Evolutionary conservation across 495 filamentous ascomycete genomes (phyloP).

Genomic region (Xylaria venustula): DNA sequence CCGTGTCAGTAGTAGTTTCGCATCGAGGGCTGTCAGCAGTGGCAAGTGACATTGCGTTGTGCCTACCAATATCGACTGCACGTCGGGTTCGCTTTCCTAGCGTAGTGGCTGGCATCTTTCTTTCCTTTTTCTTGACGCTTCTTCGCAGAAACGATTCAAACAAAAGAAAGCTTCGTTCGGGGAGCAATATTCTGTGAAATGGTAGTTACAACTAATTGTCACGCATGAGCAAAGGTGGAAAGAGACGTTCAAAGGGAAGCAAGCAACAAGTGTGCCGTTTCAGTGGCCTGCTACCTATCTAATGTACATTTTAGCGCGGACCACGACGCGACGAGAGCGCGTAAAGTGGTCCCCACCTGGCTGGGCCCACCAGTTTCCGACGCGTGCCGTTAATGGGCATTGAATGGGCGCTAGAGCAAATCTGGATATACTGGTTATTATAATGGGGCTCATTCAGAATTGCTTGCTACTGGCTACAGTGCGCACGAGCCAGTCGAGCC

Average conservation of each 20-base stretch:
- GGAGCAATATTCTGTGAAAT: neutral
- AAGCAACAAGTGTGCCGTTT: too few relatives aligned
- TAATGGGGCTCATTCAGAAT: too few relatives aligned
- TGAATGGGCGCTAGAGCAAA: neutral
- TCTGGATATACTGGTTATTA: too few relatives aligned
- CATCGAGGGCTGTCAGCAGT: conserved; percentile 7
- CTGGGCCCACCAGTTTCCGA: neutral
- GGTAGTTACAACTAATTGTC: neutral
- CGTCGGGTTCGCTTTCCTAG: conserved; percentile 72
- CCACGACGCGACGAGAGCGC: conserved; percentile 24
- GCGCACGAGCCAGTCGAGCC: too few relatives aligned
- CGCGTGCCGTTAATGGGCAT: neutral
- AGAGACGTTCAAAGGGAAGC: neutral
- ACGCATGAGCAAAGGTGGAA: conserved; percentile 2
- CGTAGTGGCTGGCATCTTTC: conserved; percentile 60
- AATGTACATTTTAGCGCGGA: conserved; percentile 21
- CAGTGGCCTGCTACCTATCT: too few relatives aligned
- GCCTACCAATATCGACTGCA: conserved; percentile 58
- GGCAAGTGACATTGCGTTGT: conserved; percentile 10
- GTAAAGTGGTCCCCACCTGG: conserved; percentile 22
- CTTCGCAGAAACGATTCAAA: too few relatives aligned
- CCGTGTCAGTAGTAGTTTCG: conserved; percentile 37
- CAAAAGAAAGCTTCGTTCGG: too few relatives aligned
- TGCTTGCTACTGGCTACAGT: too few relatives aligned
- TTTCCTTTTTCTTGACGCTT: neutral